Evolutionary conservation across 2,329 filamentous ascomycete species (phyloP).

Genomic region (Fusarium sp.): DNA sequence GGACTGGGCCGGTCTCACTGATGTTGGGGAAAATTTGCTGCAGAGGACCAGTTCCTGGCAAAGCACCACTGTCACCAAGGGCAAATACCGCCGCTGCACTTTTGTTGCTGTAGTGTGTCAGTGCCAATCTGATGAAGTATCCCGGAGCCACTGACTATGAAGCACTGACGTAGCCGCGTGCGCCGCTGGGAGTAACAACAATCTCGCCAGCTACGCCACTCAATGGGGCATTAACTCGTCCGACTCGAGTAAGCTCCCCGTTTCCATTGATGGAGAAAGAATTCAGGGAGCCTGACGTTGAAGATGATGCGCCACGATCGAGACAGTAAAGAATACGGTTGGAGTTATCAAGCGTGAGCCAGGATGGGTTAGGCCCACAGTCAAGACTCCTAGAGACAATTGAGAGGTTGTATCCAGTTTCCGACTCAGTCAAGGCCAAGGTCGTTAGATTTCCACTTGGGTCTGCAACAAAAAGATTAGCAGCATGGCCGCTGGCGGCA

Average conservation of each 20-base stretch:
- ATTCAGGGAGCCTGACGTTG: constrained; percentile 40
- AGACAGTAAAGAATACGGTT: constrained; percentile 44
- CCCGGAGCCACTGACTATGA: constrained; percentile 41
- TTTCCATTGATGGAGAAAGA: constrained; percentile 35
- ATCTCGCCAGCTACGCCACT: constrained; percentile 43
- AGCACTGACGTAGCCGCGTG: constrained; percentile 39
- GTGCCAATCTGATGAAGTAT: background rate
- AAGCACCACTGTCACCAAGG: constrained; percentile 33
- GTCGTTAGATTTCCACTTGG: constrained; percentile 43
- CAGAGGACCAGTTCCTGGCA: constrained; percentile 35
- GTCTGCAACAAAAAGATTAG: constrained; percentile 44
- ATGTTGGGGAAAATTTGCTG: constrained; percentile 42
- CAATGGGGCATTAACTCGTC: constrained; percentile 24
- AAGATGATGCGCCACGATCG: constrained; percentile 29
- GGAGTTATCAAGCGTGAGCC: constrained; percentile 37
- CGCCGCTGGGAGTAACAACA: background rate
- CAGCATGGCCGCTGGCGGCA: constrained; percentile 14
- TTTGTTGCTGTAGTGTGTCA: constrained; percentile 21
- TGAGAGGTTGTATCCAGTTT: constrained; percentile 11
- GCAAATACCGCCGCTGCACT: constrained; percentile 33
- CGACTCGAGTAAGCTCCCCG: constrained; percentile 30
- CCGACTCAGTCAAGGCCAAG: constrained; percentile 17
- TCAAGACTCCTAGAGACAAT: constrained; percentile 28
- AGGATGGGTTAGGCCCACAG: constrained; percentile 38
- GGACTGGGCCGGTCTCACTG: constrained; percentile 37